These are phyloP conservation scores for Wakefieldia striispora DNA, from an alignment of 768 basidiomycete species.

Conservation along the genomic window DNA sequence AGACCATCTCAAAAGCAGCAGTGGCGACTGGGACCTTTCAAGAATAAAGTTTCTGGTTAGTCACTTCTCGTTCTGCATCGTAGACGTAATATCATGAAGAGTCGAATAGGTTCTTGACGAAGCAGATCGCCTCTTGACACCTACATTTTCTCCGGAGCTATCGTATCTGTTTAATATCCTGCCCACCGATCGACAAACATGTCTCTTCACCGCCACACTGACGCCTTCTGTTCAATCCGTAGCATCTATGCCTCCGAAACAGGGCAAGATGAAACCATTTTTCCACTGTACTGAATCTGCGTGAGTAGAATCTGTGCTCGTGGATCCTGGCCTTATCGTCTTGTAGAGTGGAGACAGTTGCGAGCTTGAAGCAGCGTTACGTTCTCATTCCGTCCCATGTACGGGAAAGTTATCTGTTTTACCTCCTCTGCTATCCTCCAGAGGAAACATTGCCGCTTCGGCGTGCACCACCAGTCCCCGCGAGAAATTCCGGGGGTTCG, in stretches of 20 bases:
- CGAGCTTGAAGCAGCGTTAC: slow-evolving; percentile 84
- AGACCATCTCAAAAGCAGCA: slow-evolving; percentile 79
- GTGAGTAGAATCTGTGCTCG: slow-evolving; percentile 41
- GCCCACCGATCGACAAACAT: slow-evolving; percentile 89
- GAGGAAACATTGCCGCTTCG: slow-evolving; percentile 70
- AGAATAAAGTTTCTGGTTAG: slow-evolving; percentile 82
- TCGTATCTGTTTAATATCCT: slow-evolving; percentile 71
- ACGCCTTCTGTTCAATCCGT: slow-evolving; percentile 82
- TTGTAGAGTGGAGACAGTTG: slow-evolving; percentile 82
- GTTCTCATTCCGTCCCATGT: slow-evolving; percentile 93
- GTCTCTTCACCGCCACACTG: slow-evolving; percentile 94
- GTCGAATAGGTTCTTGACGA: slow-evolving; percentile 82
- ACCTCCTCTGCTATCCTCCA: slow-evolving; percentile 87
- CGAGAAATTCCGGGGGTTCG: not conserved
- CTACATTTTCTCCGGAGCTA: slow-evolving; percentile 87
- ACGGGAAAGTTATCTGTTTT: slow-evolving; percentile 86
- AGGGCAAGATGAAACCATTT: slow-evolving; percentile 85
- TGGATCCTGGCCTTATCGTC: not conserved
- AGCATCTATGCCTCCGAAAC: slow-evolving; percentile 65
- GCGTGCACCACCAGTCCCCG: slow-evolving; percentile 55
- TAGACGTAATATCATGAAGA: not conserved
- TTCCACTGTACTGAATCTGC: slow-evolving; percentile 72
- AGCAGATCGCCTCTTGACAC: slow-evolving; percentile 88
- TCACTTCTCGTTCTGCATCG: not conserved
- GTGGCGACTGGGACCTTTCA: slow-evolving; percentile 77